Base-by-base conservation (phyloP, 2,329 filamentous ascomycete species). In the Passalora sequoiae region DNA sequence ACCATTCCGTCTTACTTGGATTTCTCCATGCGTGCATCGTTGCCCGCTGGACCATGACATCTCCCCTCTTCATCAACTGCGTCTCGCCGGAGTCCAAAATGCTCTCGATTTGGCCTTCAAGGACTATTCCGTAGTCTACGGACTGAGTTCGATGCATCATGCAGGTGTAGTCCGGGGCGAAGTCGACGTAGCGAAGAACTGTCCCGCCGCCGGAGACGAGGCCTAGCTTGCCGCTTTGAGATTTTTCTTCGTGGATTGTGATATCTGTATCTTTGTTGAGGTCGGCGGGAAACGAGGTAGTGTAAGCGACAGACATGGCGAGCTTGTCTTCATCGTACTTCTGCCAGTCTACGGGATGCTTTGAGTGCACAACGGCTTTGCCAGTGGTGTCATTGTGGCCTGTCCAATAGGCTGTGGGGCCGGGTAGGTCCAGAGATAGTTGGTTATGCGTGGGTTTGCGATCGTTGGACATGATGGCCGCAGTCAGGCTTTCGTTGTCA, bases 281-380 rank as follows among this genome's bases (percentile, higher is more conserved):
- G 37, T 70, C 57, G 21, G 71, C 66, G 1, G 75, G 74, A 40
- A 71, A 72, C 39, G 66, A 65, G 9, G 76, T 73, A 3, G 73
- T 72, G 63, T 75, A 78, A 46, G 67, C 68, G 20, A 77, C 69
- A 13, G 64, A 64, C 59, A 77, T 77, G 12, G 63, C 64, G 24
- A 73, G 68, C 28, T 69, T 68, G 49, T 72, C 68, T n/a, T 62
- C 48, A 58, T 66, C 58, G 61, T 66, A 57, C 53, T 47, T 50
- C 55, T 47, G 49, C 60, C 60, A 65, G 17, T 56, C 44, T 8
- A 62, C 55, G 10, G 61, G 61, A 9, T 60, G 53, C 2, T 36
- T 38, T 35, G 59, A 56, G 46, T 64, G 58, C 21, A 65, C 40
- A 36, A 64, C 58, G 12, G 63, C 62, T 53, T 65, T 61, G 39